Evolutionary conservation across 352 stramenopile species (phyloP).

Genomic region (Pythium rhizo-oryzae): DNA sequence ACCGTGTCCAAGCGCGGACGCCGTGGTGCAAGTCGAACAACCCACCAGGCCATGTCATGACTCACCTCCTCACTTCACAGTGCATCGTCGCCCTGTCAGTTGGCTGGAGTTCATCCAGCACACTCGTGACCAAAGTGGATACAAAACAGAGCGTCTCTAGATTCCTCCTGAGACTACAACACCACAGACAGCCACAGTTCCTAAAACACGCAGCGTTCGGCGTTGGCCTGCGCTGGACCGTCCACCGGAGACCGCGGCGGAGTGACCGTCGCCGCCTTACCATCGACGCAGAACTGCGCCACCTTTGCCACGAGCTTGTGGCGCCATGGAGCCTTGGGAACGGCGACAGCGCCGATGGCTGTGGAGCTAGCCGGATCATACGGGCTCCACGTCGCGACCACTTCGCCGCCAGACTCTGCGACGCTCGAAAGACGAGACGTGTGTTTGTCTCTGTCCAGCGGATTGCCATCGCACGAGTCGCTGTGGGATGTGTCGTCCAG

Average conservation of each 20-base stretch:
- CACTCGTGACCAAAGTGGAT: no score
- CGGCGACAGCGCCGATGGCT: neutral
- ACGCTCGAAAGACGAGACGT: no score
- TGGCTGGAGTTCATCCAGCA: no score
- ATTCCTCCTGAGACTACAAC: no score
- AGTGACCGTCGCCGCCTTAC: neutral
- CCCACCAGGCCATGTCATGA: neutral
- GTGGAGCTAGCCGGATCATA: neutral
- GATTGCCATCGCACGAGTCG: neutral
- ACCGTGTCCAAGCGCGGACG: neutral
- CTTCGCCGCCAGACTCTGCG: no score
- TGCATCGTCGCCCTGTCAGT: no score
- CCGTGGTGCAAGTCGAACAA: neutral
- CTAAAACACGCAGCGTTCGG: conserved; percentile 1
- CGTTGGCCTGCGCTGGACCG: neutral
- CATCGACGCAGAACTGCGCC: neutral
- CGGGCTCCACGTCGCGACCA: neutral
- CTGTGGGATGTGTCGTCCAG: neutral
- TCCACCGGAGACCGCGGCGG: conserved; percentile 5
- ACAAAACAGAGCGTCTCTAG: no score
- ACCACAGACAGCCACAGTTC: neutral
- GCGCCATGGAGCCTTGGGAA: neutral
- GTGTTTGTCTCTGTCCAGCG: neutral
- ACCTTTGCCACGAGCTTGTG: conserved; percentile 6
- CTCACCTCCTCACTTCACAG: neutral